Base-by-base conservation (phyloP, 2,329 filamentous ascomycete genomes). In the Pleoardoris graminearum region DNA sequence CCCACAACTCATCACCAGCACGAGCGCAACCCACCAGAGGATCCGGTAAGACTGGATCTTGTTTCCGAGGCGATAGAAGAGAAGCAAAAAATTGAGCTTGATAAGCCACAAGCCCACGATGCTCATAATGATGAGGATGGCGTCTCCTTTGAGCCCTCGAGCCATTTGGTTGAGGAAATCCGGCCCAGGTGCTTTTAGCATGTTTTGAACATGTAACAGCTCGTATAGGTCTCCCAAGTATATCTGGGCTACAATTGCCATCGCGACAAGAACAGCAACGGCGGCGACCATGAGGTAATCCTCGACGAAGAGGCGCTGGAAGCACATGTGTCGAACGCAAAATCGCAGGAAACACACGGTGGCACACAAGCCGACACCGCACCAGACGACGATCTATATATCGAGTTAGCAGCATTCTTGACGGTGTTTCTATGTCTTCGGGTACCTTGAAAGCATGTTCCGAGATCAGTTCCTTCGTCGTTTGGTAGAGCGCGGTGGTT, bases 221-320 rank as follows among this genome's bases (percentile, higher is more conserved):
- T 35, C 29, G 21, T 50, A 50, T 1, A 43, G 29, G 16, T 50
- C 38, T 11, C 48, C 48, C 10, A 50, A 22, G 21, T 23, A 44
- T 11, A 44, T 7, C 16, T 50, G 38, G 10, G 32, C 7, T 6
- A 50, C 48, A 8, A 22, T 16, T 1, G 48, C 29, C 7, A 42
- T 50, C 3, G 48, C 48, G 21, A 50, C 44, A 21, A 50, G 48
- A 17, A 50, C 32, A 10, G 48, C 37, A 29, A 42, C 25, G 16
- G 48, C 48, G 11, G 29, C 48, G 14, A 50, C 27, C 39, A 50
- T 50, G 16, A 50, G 38, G 30, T 43, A 50, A 38, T 50, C 48
- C 14, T 50, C 48, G 4, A 42, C 16, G 14, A 43, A 50, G 2
- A 50, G 39, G 22, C 48, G 37, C 6, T 29, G 48, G 38, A 50